A percentile compares a stretch with the other conserved stretches of the same genome.
Evolutionary conservation across 192 early-diverging fungal species (phyloP).

Genomic region (Umbelopsis isabellina): DNA sequence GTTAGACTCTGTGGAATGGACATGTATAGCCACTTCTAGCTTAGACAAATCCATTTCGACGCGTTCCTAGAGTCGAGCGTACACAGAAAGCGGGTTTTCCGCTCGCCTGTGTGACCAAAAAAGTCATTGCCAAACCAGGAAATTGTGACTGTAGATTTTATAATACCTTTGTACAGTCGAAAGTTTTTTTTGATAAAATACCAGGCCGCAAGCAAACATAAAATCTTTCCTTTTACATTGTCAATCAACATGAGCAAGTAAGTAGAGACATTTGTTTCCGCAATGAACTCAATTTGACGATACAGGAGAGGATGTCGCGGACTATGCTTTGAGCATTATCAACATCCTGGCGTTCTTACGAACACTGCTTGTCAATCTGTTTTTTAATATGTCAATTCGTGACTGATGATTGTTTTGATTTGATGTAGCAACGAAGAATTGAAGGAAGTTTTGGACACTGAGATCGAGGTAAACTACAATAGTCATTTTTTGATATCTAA

Average conservation of each 20-base stretch:
- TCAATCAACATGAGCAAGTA: slow-evolving; percentile 24
- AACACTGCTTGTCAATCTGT: no score
- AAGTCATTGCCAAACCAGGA: not conserved
- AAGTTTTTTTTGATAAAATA: slow-evolving; percentile 23
- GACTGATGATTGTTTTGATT: slow-evolving; percentile 11
- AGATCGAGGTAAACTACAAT: slow-evolving; percentile 29
- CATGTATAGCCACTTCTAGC: slow-evolving; percentile 3
- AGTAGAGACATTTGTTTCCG: not conserved
- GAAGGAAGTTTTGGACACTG: slow-evolving; percentile 34
- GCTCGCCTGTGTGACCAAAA: slow-evolving; percentile 1
- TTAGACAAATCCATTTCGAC: slow-evolving; percentile 12
- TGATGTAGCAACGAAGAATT: slow-evolving; percentile 32
- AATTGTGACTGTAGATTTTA: slow-evolving; percentile 18
- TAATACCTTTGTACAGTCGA: slow-evolving; percentile 1
- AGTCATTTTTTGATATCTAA: not conserved
- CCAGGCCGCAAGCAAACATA: slow-evolving; percentile 8
- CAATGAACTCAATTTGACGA: not conserved
- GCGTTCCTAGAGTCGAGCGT: slow-evolving; percentile 2
- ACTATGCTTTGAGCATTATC: no score
- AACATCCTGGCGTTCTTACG: no score
- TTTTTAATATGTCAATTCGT: no score
- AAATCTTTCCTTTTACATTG: slow-evolving; percentile 22
- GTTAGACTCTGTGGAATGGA: not conserved
- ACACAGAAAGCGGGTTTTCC: not conserved
- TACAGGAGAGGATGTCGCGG: no score